A percentile compares a stretch with the other conserved stretches of the same genome.
These are phyloP conservation scores for Aphanomyces astaci DNA, from an alignment of 352 stramenopile species.

Conservation along the genomic window DNA sequence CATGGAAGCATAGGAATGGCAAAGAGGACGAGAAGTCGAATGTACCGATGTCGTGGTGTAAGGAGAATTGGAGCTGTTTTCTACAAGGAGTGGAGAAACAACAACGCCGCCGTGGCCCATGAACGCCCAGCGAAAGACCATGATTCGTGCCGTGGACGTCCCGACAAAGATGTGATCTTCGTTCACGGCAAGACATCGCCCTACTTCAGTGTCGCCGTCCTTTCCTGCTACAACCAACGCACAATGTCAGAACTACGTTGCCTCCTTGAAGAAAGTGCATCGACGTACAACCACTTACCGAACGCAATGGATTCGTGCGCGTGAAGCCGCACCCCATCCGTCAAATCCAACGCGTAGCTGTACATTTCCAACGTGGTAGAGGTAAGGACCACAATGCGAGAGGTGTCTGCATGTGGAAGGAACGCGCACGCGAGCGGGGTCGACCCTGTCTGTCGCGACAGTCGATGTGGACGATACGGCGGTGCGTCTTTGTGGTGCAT, in stretches of 20 bases:
- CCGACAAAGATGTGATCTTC: conserved; percentile 21
- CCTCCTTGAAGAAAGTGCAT: background rate
- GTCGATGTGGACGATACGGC: background rate
- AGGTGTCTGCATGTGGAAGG: background rate
- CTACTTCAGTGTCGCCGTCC: conserved; percentile 1
- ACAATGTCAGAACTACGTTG: background rate
- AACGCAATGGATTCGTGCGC: conserved; percentile 1
- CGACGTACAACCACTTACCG: background rate
- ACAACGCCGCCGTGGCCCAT: conserved; percentile 3
- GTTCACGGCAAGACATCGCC: conserved; percentile 1
- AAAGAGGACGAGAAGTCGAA: background rate
- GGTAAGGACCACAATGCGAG: conserved; percentile 10
- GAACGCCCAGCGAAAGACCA: conserved; percentile 19
- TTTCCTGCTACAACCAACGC: background rate
- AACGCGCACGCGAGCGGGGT: conserved; percentile 7
- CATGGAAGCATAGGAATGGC: background rate
- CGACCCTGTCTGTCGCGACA: background rate
- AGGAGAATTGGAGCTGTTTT: background rate
- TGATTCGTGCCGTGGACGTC: conserved; percentile 1
- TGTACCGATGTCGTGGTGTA: background rate
- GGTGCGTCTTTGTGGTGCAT: conserved; percentile 5
- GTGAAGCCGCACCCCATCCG: conserved; percentile 1
- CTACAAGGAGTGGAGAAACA: conserved; percentile 1
- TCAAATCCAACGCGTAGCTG: background rate
- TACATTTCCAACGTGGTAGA: conserved; percentile 19